These are phyloP conservation scores for Scolecobasidium constrictum DNA, from an alignment of 2,329 filamentous ascomycete species.

Conservation along the genomic window DNA sequence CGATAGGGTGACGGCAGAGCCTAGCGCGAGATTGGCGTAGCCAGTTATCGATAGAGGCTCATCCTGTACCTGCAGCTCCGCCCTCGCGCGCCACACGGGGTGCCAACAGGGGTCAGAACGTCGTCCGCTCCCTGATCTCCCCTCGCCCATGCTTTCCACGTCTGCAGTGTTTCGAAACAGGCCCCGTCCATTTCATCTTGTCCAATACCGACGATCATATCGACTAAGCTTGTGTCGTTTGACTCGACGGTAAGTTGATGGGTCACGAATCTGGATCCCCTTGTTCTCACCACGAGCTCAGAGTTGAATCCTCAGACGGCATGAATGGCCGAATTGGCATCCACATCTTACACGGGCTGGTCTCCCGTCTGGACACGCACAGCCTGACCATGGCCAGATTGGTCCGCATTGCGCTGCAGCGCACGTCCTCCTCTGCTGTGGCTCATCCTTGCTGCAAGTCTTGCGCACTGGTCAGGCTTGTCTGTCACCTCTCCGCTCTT, in stretches of 20 bases:
- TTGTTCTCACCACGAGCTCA: neutral
- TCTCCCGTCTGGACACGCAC: neutral
- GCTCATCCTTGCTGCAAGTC: neutral
- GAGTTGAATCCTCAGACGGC: neutral
- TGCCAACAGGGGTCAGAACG: neutral
- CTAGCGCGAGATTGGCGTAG: neutral
- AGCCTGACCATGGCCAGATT: slow-evolving; percentile 3
- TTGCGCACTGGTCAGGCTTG: slow-evolving; percentile 9
- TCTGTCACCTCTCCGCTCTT: slow-evolving; percentile 6
- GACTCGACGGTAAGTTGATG: neutral
- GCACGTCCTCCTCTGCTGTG: slow-evolving; percentile 5
- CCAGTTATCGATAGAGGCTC: neutral
- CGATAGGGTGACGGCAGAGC: neutral
- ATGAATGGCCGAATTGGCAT: slow-evolving; percentile 1
- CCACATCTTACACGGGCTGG: neutral
- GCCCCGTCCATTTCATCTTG: slow-evolving; percentile 5
- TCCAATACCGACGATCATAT: slow-evolving; percentile 6
- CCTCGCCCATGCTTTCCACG: neutral
- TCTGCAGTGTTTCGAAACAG: slow-evolving; percentile 8
- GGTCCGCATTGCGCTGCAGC: slow-evolving; percentile 2
- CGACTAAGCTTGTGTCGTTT: neutral
- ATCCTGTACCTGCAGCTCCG: no score
- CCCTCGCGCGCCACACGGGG: neutral
- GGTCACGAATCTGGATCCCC: neutral
- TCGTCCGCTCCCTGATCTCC: slow-evolving; percentile 3